Base-by-base conservation (phyloP, 768 basidiomycete species). In the Dentipellis sp. region DNA sequence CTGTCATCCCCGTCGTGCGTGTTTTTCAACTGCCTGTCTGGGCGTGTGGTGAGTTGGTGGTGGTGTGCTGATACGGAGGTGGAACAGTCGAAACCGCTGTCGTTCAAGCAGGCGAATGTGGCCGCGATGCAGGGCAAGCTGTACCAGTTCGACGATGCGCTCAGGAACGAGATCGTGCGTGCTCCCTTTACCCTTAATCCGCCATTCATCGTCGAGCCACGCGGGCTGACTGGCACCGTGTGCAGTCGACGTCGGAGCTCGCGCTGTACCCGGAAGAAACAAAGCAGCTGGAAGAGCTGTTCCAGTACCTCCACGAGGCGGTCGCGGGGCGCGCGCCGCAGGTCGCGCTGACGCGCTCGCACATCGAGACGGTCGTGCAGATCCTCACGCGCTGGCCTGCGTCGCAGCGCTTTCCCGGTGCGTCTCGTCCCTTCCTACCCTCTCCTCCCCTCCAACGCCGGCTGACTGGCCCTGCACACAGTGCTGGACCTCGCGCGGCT, bases 401-500 rank as follows among this genome's bases (percentile, higher is more conserved):
- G 7, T 75, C 81, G 1, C 81, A 84, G 59, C 78, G 84, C 22
- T 91, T 89, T 67, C 90, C 90, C 51, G 77, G 87, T 86, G 67
- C 29, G 72, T 63, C 6, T 23, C 9, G 29, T 21, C 12, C 17
- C 6, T 7, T 40, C 17, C 16, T 22, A 34, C 37, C n/a, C 29
- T 2, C 38, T 29, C 6, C 29, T 29, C 29, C 29, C 29, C 6
- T 29, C 23, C 9, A 12, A 47, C 36, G 54, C 16, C 11, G 21
- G 56, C 50, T 39, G 29, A 10, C 52, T 52, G 56, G 54, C 39
- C 11, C 50, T 12, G 39, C 14, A 10, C 14, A 10, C 60, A 92
- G 91, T 94, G 11, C 82, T 98, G 64, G 95, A 98, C 65, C 78
- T 97, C 11, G 76, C 82, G 52, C 84, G 97, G 40, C 74, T 95